Evolutionary conservation across 257 asterid genomes (phyloP).

Genomic region (Schizonepeta tenuifolia): DNA sequence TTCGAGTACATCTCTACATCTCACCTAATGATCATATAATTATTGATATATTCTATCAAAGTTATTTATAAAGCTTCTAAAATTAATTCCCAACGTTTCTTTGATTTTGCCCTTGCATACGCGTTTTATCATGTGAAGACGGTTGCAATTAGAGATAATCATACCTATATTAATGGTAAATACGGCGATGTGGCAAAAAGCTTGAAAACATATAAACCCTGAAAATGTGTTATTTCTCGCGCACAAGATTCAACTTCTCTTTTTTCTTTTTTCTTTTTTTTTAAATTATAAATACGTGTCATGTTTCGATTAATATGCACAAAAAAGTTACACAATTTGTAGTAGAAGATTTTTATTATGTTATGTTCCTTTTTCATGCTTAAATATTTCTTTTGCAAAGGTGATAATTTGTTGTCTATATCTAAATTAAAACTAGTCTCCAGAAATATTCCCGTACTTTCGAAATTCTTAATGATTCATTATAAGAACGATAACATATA

Average conservation of each 20-base stretch:
- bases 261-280: too few relatives aligned
- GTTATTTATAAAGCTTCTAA: too few relatives aligned
- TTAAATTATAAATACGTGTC: slow-evolving; percentile 14
- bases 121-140: too few relatives aligned
- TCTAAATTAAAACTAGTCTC: background rate
- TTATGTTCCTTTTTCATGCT: background rate
- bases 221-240: background rate
- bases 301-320: background rate
- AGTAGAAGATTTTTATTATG: background rate
- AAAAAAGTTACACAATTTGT: slow-evolving; percentile 15
- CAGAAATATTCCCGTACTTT: background rate
- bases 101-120: too few relatives aligned
- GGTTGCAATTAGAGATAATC: too few relatives aligned
- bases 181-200: background rate
- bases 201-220: background rate
- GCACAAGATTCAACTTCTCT: background rate
- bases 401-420: background rate
- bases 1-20: too few relatives aligned
- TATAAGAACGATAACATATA: background rate
- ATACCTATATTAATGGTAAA: too few relatives aligned
- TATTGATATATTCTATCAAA: too few relatives aligned
- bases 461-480: background rate
- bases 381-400: background rate
- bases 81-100: too few relatives aligned
- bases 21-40: too few relatives aligned